phyloP scores from a whole-genome alignment of 2,329 filamentous ascomycete species.

The Teratosphaeria viscida region DNA sequence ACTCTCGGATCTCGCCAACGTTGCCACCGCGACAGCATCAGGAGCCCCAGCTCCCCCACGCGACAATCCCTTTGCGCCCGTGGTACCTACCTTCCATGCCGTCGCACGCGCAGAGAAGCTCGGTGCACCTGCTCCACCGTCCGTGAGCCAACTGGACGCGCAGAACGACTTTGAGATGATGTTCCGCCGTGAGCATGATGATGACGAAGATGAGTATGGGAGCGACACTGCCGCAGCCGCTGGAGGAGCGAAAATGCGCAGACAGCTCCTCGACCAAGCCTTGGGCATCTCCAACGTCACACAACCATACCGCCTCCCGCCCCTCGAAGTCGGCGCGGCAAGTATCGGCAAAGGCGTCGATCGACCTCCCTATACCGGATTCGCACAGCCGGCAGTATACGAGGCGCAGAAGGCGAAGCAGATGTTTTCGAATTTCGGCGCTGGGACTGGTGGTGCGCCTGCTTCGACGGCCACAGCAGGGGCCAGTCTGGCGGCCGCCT shows the following conservation, averaged over 20 bases:
- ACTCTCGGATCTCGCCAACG: conserved; percentile 45
- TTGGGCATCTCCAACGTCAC: conserved; percentile 15
- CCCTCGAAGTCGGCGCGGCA: conserved; percentile 26
- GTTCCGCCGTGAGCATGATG: conserved; percentile 13
- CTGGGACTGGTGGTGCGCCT: not conserved
- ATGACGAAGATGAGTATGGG: conserved; percentile 8
- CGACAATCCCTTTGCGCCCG: conserved; percentile 33
- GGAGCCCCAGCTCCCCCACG: conserved; percentile 18
- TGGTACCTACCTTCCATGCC: conserved; percentile 35
- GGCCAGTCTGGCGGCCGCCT: conserved; percentile 1
- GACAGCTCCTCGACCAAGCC: conserved; percentile 26
- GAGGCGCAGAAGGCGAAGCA: conserved; percentile 1
- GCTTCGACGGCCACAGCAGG: not conserved
- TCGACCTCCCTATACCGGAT: conserved; percentile 23
- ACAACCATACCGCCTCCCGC: conserved; percentile 25
- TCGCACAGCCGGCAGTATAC: conserved; percentile 12
- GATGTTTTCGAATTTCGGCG: not conserved
- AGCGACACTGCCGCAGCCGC: conserved; percentile 5
- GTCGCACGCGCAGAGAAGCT: conserved; percentile 37
- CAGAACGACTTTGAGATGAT: conserved; percentile 39
- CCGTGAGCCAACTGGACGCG: conserved; percentile 31
- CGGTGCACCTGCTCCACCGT: conserved; percentile 36
- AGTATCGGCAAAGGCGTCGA: conserved; percentile 25
- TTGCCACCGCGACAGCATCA: conserved; percentile 26
- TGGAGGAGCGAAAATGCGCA: conserved; percentile 17